Evolutionary conservation across 805 yeast genomes (phyloP).

Genomic region (Spathaspora boniae): DNA sequence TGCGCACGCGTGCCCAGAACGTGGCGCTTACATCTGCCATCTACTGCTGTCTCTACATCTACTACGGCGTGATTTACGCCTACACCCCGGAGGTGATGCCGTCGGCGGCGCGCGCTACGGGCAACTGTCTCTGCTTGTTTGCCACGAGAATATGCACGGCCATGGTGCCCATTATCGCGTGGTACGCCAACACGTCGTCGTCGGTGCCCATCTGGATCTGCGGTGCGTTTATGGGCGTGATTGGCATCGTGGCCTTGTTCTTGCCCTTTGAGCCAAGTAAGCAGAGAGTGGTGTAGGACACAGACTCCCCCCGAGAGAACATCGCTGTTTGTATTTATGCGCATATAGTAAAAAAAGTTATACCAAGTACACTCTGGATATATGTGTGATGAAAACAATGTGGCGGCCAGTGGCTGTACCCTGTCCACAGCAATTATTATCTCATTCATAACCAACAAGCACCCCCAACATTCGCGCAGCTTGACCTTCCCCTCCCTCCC

Average conservation of each 20-base stretch:
- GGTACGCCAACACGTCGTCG: conserved; percentile 23
- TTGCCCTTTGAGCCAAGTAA: conserved; percentile 34
- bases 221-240: conserved; percentile 31
- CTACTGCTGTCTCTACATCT: conserved; percentile 36
- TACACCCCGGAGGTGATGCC: conserved; percentile 39
- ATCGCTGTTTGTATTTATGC: too few relatives aligned
- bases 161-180: conserved; percentile 38
- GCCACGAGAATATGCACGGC: conserved; percentile 31
- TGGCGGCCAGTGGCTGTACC: too few relatives aligned
- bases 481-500: too few relatives aligned
- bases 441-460: too few relatives aligned
- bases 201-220: conserved; percentile 35
- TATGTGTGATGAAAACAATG: too few relatives aligned
- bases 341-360: too few relatives aligned
- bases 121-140: conserved; percentile 32
- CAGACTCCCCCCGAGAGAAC: too few relatives aligned
- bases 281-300: conserved; percentile 21
- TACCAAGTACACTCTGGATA: too few relatives aligned
- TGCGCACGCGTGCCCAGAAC: conserved; percentile 43
- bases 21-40: conserved; percentile 50
- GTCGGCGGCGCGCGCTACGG: conserved; percentile 33
- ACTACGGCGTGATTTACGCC: conserved; percentile 32
- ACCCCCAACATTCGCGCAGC: too few relatives aligned
- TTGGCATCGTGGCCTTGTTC: conserved; percentile 28
- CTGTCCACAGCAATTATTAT: too few relatives aligned